Conservation (phyloP, 2,329 filamentous ascomycete genomes). For the Rachicladosporium sp. region DNA sequence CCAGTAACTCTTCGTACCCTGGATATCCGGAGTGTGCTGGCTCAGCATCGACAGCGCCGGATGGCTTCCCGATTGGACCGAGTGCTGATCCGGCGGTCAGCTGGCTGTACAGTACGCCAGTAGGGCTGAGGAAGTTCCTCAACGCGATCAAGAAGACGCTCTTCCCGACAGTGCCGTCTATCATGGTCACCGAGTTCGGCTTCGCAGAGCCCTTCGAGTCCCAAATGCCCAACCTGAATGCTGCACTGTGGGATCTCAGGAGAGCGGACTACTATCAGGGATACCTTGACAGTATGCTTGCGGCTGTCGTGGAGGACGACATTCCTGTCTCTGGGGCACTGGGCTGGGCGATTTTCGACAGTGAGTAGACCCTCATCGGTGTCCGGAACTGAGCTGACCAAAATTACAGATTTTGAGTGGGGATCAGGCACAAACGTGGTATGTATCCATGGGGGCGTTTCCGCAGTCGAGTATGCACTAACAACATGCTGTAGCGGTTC, state of each 20-base stretch:
- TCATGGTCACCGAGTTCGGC: slow-evolving; percentile 26
- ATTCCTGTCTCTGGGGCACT: slow-evolving; percentile 23
- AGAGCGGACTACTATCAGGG: slow-evolving; percentile 20
- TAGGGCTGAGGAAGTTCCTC: slow-evolving; percentile 24
- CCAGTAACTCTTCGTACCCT: slow-evolving; percentile 27
- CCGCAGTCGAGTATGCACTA: too few species aligned
- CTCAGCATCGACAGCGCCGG: slow-evolving; percentile 19
- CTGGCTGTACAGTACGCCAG: slow-evolving; percentile 26
- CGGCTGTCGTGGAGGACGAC: slow-evolving; percentile 21
- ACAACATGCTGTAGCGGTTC: too few species aligned
- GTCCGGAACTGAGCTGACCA: too few species aligned
- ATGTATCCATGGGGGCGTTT: too few species aligned
- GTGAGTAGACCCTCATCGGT: slow-evolving; percentile 6
- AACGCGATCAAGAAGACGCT: slow-evolving; percentile 26
- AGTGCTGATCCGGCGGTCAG: slow-evolving; percentile 23
- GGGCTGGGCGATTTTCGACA: slow-evolving; percentile 26
- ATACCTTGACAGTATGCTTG: slow-evolving; percentile 24
- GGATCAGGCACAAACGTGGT: slow-evolving; percentile 5
- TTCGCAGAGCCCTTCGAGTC: slow-evolving; percentile 24
- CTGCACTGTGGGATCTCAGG: slow-evolving; percentile 19
- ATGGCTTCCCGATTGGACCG: slow-evolving; percentile 34
- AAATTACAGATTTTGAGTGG: slow-evolving; percentile 20
- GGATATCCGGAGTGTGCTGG: slow-evolving; percentile 31
- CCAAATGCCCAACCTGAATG: slow-evolving; percentile 14
- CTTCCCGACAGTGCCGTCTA: slow-evolving; percentile 29